Conservation (phyloP, 257 asterid genomes). For the Verbascum thapsus region DNA sequence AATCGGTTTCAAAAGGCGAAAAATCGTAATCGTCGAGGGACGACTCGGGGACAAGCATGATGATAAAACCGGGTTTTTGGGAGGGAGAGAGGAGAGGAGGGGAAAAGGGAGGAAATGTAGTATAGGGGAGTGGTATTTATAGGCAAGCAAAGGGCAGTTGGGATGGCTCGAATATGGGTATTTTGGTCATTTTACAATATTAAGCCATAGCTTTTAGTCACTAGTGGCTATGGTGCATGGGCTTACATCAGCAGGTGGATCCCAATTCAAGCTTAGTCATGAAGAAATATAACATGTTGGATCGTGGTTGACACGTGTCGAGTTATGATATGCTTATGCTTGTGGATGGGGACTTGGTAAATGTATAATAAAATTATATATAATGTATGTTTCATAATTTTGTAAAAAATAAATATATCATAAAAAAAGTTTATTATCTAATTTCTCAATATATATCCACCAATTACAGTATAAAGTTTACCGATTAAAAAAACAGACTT, state of each 20-base stretch:
- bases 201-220: constrained; percentile 15
- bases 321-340: too few relatives aligned
- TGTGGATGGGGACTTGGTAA: too few relatives aligned
- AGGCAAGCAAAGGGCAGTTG: background rate
- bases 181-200: constrained; percentile 22
- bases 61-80: constrained; percentile 28
- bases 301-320: too few relatives aligned
- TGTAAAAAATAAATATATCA: too few relatives aligned
- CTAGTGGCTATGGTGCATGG: constrained; percentile 28
- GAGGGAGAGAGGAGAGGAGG: constrained; percentile 38
- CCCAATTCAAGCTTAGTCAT: constrained; percentile 42
- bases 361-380: too few relatives aligned
- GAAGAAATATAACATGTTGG: constrained; percentile 41
- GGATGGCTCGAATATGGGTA: constrained; percentile 35
- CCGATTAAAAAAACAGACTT: too few relatives aligned
- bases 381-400: too few relatives aligned
- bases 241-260: constrained; percentile 11
- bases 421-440: too few relatives aligned
- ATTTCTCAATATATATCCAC: too few relatives aligned
- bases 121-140: constrained; percentile 45
- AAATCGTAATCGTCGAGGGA: constrained; percentile 30
- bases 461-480: too few relatives aligned
- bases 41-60: constrained; percentile 41
- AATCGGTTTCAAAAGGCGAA: constrained; percentile 39
- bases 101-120: constrained; percentile 34